A percentile compares a stretch with the other conserved stretches of the same genome.
Evolutionary conservation across 2,329 filamentous ascomycete genomes (phyloP).

Genomic region (Metarhizium brunneum): DNA sequence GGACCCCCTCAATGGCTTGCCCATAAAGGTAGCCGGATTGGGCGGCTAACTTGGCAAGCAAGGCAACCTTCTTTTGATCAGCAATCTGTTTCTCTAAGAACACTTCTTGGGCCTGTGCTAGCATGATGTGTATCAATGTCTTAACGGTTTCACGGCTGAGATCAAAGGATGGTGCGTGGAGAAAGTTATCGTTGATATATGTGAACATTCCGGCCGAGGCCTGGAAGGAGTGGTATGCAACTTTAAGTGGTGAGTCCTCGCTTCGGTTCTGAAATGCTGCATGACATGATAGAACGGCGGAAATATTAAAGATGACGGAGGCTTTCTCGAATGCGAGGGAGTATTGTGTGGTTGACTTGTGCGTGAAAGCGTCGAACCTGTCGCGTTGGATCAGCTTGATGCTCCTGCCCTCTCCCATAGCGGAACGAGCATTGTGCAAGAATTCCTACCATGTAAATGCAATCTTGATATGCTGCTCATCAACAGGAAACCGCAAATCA

Average conservation of each 20-base stretch:
- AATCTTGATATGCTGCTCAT: slow-evolving; percentile 99
- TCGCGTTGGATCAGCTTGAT: slow-evolving; percentile 6
- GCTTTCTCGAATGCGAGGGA: slow-evolving; percentile 97
- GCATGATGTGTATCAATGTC: slow-evolving; percentile 81
- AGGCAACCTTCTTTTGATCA: slow-evolving; percentile 84
- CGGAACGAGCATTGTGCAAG: slow-evolving; percentile 12
- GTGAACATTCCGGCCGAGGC: slow-evolving; percentile 99
- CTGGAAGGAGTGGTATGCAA: slow-evolving; percentile 96
- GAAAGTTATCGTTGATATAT: slow-evolving; percentile 99
- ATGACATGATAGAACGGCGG: slow-evolving; percentile 91
- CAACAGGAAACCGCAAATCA: slow-evolving; percentile 90
- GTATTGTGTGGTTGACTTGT: slow-evolving; percentile 94
- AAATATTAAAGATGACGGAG: slow-evolving; percentile 99
- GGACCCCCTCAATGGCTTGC: slow-evolving; percentile 80
- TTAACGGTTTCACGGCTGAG: slow-evolving; percentile 93
- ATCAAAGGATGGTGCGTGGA: slow-evolving; percentile 94
- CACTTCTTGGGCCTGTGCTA: slow-evolving; percentile 94
- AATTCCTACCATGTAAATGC: slow-evolving; percentile 80
- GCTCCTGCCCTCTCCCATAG: not conserved
- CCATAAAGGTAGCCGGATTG: slow-evolving; percentile 83
- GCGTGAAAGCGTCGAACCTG: slow-evolving; percentile 99
- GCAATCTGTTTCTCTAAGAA: slow-evolving; percentile 93
- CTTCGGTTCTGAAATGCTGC: slow-evolving; percentile 86
- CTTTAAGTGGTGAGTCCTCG: slow-evolving; percentile 89
- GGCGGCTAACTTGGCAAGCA: slow-evolving; percentile 86